Evolutionary conservation across 805 yeast genomes (phyloP), one percentile per base, ranked within the genome.

Genomic region (Metschnikowia matae): DNA sequence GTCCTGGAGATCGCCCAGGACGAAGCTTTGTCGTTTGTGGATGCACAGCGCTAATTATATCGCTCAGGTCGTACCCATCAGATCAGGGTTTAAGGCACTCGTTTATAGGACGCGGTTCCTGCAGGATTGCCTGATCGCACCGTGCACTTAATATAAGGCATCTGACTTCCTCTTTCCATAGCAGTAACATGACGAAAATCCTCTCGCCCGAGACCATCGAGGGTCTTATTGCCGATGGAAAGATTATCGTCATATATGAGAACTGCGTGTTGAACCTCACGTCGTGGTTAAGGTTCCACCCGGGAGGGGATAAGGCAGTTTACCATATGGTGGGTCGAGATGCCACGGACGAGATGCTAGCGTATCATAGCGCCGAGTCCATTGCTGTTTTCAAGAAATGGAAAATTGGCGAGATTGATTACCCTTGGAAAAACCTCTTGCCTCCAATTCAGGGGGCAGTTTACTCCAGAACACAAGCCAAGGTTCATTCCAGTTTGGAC

Each of bases 361-460:
- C 91, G 7, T 89, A 88, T 60, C 96, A 89, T 63, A 65, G 79
- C 40, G 80, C 75, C 11, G 85, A 80, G 45, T 79, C 94, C 0
- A 68, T 78, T 7, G 44, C 52, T 2, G 65, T 67, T 0, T 85
- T 87, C 64, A 60, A 63, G n/a, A 74, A 67, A 37, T 90, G 79
- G 79, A 77, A 70, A 49, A 76, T 89, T 13, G 97, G 96, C 1
- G 63, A 59, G 11, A 81, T 89, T 6, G 81, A 83, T 49, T 65
- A 73, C 51, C 70, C 71, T 8, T 89, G 96, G 96, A 73, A 72
- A 48, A 86, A 87, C 66, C 67, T 89, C 64, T 63, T 87, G 33
- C 96, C 97, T 3, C 97, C 97, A 1, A 87, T 89, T 54, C 96
- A 89, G 67, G 96, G 96, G 13, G 96, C 89, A 1, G 46, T 60